Evolutionary conservation across 352 stramenopile genomes (phyloP), one percentile per base, ranked within the genome.

Genomic region (Pythium coloratum): DNA sequence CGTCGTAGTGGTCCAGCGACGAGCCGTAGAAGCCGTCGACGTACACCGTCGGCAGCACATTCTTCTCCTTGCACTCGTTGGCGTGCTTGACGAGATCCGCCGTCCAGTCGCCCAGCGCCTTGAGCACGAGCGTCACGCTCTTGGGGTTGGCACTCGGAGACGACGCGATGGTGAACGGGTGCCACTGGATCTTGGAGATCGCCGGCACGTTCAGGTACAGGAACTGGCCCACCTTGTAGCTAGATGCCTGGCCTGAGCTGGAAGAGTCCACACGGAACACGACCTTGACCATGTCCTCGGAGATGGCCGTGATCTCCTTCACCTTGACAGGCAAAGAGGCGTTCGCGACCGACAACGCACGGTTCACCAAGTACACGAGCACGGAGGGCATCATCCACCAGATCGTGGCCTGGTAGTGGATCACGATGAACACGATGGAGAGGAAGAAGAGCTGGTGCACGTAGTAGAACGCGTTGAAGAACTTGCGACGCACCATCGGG

Each of bases 141-240:
- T 30, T 60, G 10, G 67, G 24, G 36, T 36, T 73, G 0, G 55
- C 30, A 0, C 55, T 54, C 6, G 78, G 78, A n/a, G 78, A 81
- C 12, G 76, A 84, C 6, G 66, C 70, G 30, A 88, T 71, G 13
- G 75, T 84, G 64, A 88, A 81, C 18, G 77, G 60, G 49, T 88
- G 79, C 79, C 77, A 88, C 64, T 88, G 75, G 3, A 77, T 59
- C 68, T 78, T 83, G 20, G 77, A 84, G 57, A 88, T 71, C 6
- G 70, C n/a, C 2, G 76, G 79, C 9, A 75, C 75, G 47, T 83
- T 83, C 51, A 86, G 20, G 64, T 85, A 86, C 24, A 86, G 60
- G 40, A 85, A 81, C 49, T 84, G 73, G 6, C 77, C 77, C 34
- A 83, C 65, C 3, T 66, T 18, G 69, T 72, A 88, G 71, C 13